Base-by-base conservation (phyloP, 768 basidiomycete species). In the Lenzites betulinus region DNA sequence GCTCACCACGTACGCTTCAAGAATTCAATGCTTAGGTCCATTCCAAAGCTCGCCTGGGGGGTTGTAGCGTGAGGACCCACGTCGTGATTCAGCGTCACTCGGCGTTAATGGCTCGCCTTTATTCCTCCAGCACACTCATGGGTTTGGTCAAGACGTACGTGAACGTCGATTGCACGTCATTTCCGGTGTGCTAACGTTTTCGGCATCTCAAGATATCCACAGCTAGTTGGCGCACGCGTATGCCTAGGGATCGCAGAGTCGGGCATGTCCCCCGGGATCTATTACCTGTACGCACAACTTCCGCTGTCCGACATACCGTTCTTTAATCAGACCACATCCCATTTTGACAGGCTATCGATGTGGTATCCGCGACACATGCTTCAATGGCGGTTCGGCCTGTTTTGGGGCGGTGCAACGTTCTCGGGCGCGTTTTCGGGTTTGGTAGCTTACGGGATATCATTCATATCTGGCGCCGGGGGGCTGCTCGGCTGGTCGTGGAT, bases 201-300 rank as follows among this genome's bases (percentile, higher is more conserved):
- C 7, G 13, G 26, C 53, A 25, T n/a, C 35, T 25, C 5, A 62
- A 88, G 87, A 26, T 88, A 85, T 67, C 79, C 79, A 12, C 81
- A 87, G 65, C 78, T 88, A 13, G 79, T 87, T 18, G 85, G 78
- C n/a, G 78, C 76, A 9, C 80, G 86, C 11, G 71, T 84, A 7
- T 81, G 79, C 59, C 81, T 89, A 0, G 88, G 89, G 3, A 67
- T 85, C 1, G 80, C 85, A 0, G 89, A 90, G 71, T 84, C 87
- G 3, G 87, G 89, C 1, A 66, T 89, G 7, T 90, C 87, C 69
- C 88, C 89, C 12, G 88, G 88, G 23, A 85, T 90, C 11, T 80
- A 82, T 0, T 91, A 88, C 75, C 89, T 87, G 88, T 88, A 53
- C 44, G 65, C 53, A 7, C 2, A 4, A 33, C 30, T 33, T 80